Evolutionary conservation across 2,329 filamentous ascomycete genomes (phyloP).

Genomic region (Trichoderma koningii): DNA sequence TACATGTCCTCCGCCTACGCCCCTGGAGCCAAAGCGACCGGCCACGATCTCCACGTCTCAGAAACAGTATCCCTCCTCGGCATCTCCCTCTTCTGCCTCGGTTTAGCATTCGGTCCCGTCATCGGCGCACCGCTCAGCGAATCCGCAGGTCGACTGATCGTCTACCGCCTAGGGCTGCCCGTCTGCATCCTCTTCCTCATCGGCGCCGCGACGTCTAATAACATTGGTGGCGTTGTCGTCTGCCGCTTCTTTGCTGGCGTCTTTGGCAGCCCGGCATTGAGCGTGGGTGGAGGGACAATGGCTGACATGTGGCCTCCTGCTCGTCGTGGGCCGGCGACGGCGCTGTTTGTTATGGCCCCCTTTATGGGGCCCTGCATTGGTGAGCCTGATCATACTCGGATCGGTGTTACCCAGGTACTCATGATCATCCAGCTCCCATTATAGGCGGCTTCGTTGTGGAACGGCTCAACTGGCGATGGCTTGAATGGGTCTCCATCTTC

Average conservation of each 20-base stretch:
- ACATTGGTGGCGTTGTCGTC: constrained; percentile 68
- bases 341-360: constrained; percentile 27
- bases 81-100: constrained; percentile 70
- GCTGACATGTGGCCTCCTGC: constrained; percentile 50
- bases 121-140: constrained; percentile 80
- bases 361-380: constrained; percentile 30
- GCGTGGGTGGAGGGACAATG: constrained; percentile 74
- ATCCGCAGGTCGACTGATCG: constrained; percentile 63
- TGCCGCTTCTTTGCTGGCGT: constrained; percentile 70
- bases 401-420: background rate
- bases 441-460: constrained; percentile 28
- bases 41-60: constrained; percentile 28
- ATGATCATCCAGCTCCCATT: constrained; percentile 16
- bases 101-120: constrained; percentile 73
- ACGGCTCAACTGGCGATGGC: constrained; percentile 32
- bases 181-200: constrained; percentile 68
- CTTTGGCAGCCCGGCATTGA: constrained; percentile 71
- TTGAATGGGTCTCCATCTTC: constrained; percentile 32
- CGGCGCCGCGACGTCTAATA: constrained; percentile 62
- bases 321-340: constrained; percentile 17
- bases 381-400: background rate
- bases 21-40: constrained; percentile 16
- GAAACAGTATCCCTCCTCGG: constrained; percentile 27
- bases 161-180: constrained; percentile 69
- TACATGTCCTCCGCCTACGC: constrained; percentile 27